Base-by-base conservation (phyloP, 2,329 filamentous ascomycete species). In the Stagonosporopsis vannaccii region DNA sequence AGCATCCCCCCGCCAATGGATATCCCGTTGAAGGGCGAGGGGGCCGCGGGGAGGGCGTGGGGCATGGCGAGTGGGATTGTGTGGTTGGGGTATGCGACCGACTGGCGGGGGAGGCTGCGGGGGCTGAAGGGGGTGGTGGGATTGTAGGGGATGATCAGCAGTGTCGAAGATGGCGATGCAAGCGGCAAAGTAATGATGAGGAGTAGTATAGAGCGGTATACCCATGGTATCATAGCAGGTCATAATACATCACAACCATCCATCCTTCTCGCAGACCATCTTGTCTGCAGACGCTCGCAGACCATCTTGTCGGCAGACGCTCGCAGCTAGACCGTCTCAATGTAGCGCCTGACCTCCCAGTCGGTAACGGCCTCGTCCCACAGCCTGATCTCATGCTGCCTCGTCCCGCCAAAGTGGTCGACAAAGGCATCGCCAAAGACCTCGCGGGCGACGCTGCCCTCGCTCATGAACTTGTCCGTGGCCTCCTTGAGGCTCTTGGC, bases 321-420 rank as follows among this genome's bases (percentile, higher is more conserved):
- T n/a, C 6, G 2, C 32, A 11, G 13, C 45, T 61, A 75, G 1
- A 75, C 72, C 25, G 71, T 73, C 62, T 75, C 72, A 49, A 75
- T 75, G 56, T 75, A 75, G 56, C 72, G 60, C 49, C 62, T 66
- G 51, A 87, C 90, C 76, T 82, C 94, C 92, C 94, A 98, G 76
- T 98, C 95, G 19, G 95, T 98, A 6, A 98, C 94, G 2, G 93
- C 93, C 75, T 98, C 94, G 68, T 98, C 93, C 90, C 91, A 99
- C 19, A 97, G 78, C 59, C 90, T 82, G 56, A 95, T 84, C 78
- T 99, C 95, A 77, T 99, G 93, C 75, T 96, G 89, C 62, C 95
- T 85, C 17, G 94, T 97, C 15, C 95, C 95, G 12, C 89, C 91
- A 79, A 89, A 99, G 76, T 98, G 95, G 15, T 98, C 93, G 3